These are phyloP conservation scores for Exophiala phaeomuriformis DNA, from an alignment of 2,329 filamentous ascomycete genomes.

Conservation along the genomic window DNA sequence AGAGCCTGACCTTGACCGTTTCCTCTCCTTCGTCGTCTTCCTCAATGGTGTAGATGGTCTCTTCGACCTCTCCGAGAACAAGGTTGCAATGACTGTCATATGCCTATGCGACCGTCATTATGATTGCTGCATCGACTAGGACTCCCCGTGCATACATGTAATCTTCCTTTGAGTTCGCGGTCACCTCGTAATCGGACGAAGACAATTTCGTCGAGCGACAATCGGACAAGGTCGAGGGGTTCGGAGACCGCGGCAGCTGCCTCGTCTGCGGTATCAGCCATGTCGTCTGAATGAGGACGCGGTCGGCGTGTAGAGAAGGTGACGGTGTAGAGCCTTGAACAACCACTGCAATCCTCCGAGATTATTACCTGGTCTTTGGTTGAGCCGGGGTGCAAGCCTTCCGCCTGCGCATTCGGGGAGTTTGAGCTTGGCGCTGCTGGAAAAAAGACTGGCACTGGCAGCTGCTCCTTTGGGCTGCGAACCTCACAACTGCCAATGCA, in stretches of 20 bases:
- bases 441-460: neutral
- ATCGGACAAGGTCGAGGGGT: constrained; percentile 88
- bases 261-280: constrained; percentile 78
- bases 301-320: neutral
- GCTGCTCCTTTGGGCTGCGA: neutral
- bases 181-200: constrained; percentile 96
- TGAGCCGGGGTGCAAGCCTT: neutral
- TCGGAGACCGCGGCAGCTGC: constrained; percentile 66
- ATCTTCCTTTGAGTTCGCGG: constrained; percentile 84
- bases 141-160: constrained; percentile 65
- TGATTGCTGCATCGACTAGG: neutral
- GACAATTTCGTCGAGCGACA: constrained; percentile 86
- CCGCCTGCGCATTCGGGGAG: neutral
- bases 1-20: constrained; percentile 57
- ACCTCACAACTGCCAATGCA: neutral
- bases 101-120: constrained; percentile 52
- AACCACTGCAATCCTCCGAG: too few relatives aligned
- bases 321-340: neutral
- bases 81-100: constrained; percentile 99
- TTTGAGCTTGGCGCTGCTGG: neutral
- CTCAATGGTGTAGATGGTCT: constrained; percentile 90
- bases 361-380: too few relatives aligned
- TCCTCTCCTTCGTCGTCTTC: constrained; percentile 76
- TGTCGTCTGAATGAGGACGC: constrained; percentile 34
- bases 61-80: constrained; percentile 90